Evolutionary conservation across 495 filamentous ascomycete genomes (phyloP).

Genomic region (Baudoinia panamericana): DNA sequence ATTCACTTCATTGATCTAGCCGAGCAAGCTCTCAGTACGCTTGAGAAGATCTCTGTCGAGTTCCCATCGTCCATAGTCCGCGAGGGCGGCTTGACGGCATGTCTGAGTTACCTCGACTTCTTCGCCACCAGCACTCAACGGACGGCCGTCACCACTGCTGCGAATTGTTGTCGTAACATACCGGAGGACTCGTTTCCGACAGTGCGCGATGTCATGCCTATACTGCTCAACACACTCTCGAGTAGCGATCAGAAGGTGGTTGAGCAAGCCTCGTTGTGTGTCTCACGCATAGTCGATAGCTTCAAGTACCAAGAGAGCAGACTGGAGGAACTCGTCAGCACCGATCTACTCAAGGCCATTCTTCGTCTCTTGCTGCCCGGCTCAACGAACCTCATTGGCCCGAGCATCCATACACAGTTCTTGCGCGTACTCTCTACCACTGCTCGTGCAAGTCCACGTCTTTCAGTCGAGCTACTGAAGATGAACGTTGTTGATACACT

Average conservation of each 20-base stretch:
- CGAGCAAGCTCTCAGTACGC: slow-evolving; percentile 90
- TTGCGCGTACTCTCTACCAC: slow-evolving; percentile 78
- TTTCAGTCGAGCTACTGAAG: slow-evolving; percentile 85
- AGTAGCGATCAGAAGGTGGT: slow-evolving; percentile 95
- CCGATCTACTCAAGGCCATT: slow-evolving; percentile 72
- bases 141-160: slow-evolving; percentile 90
- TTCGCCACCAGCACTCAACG: slow-evolving; percentile 95
- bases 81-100: slow-evolving; percentile 88
- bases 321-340: slow-evolving; percentile 80
- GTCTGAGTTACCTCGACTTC: slow-evolving; percentile 88
- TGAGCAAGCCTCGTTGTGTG: slow-evolving; percentile 90
- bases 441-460: slow-evolving; percentile 69
- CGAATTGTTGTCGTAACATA: slow-evolving; percentile 94
- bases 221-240: slow-evolving; percentile 70
- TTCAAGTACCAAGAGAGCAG: slow-evolving; percentile 78
- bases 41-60: slow-evolving; percentile 95
- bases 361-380: slow-evolving; percentile 86
- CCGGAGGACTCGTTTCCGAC: slow-evolving; percentile 83
- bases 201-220: slow-evolving; percentile 89
- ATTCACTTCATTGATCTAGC: slow-evolving; percentile 95
- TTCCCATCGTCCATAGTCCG: slow-evolving; percentile 93
- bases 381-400: slow-evolving; percentile 87
- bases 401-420: slow-evolving; percentile 94
- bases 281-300: slow-evolving; percentile 93
- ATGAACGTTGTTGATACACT: slow-evolving; percentile 97